These are phyloP conservation scores for Fraxinus floribunda DNA, from an alignment of 305 asterid genomes.

Conservation along the genomic window DNA sequence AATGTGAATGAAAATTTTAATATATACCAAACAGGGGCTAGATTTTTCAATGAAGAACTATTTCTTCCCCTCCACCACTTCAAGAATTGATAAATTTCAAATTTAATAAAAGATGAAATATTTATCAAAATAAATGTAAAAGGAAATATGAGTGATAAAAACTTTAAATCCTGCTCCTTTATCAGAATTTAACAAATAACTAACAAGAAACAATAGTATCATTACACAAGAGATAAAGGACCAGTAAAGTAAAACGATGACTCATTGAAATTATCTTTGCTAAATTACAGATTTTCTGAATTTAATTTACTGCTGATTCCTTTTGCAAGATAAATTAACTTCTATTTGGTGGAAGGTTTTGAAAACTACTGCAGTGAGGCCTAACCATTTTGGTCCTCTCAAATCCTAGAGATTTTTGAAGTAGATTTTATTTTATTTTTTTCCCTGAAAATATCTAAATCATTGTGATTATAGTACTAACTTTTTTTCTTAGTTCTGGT, in stretches of 20 bases:
- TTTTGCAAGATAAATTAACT: not conserved
- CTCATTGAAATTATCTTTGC: not conserved
- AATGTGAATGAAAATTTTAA: no score
- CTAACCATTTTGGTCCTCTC: not conserved
- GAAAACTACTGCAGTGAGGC: not conserved
- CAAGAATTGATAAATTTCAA: not conserved
- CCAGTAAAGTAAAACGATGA: not conserved
- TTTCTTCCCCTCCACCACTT: not conserved
- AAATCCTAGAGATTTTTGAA: slow-evolving; percentile 8
- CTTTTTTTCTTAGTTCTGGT: slow-evolving; percentile 10
- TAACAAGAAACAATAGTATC: not conserved
- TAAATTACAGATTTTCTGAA: not conserved
- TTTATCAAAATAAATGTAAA: not conserved
- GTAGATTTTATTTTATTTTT: not conserved
- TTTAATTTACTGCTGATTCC: not conserved
- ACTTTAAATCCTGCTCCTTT: not conserved
- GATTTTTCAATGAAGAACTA: not conserved
- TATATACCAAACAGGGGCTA: not conserved
- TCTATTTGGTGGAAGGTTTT: not conserved
- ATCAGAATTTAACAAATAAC: not conserved
- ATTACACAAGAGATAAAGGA: not conserved
- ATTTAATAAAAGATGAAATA: not conserved
- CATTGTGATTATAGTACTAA: not conserved
- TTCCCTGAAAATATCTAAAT: slow-evolving; percentile 10
- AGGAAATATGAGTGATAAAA: not conserved